A percentile compares a stretch with the other conserved stretches of the same genome.
phyloP scores from a whole-genome alignment of 2,329 filamentous ascomycete species.

The Penicillium sp. region DNA sequence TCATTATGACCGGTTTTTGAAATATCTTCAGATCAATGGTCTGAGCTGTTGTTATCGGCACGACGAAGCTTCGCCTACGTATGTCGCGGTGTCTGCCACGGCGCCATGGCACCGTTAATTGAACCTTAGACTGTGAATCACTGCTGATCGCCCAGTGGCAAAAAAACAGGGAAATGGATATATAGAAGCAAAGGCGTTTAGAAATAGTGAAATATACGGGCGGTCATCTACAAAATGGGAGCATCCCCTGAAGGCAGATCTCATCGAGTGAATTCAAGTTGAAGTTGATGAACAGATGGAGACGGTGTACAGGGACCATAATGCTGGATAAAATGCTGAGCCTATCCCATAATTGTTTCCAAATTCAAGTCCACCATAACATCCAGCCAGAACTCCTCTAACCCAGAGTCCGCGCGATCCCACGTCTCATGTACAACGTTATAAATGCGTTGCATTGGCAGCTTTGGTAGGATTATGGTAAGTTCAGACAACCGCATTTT shows the following conservation, averaged over 20 bases:
- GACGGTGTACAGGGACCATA: not conserved
- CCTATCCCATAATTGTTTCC: slow-evolving; percentile 23
- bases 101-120: no score
- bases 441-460: slow-evolving; percentile 20
- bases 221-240: not conserved
- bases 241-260: not conserved
- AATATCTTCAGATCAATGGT: no score
- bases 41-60: no score
- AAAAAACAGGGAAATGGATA: no score
- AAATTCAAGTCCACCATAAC: slow-evolving; percentile 22
- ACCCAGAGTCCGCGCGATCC: slow-evolving; percentile 18
- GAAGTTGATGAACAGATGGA: not conserved
- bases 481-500: slow-evolving; percentile 21
- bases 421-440: slow-evolving; percentile 20
- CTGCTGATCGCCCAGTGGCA: no score
- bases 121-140: no score
- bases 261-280: not conserved
- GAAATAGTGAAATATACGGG: not conserved
- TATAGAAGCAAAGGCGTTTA: no score
- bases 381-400: slow-evolving; percentile 19
- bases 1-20: no score
- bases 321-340: not conserved
- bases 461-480: slow-evolving; percentile 18
- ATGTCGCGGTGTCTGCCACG: no score
- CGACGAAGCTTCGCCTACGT: no score